These are phyloP conservation scores for Plasmopara viticola DNA, from an alignment of 352 stramenopile genomes.

Conservation along the genomic window DNA sequence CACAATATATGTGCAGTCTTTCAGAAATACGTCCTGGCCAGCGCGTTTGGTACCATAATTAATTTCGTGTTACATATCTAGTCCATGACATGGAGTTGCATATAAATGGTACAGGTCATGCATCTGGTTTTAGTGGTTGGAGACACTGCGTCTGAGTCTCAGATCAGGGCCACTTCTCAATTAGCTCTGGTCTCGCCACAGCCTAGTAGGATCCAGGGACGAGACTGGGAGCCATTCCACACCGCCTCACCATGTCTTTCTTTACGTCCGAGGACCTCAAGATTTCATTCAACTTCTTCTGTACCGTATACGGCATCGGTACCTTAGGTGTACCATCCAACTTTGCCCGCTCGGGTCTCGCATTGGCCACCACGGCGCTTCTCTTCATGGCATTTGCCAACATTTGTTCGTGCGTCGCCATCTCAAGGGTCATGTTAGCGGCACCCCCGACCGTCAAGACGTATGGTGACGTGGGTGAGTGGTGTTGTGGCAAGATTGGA, in stretches of 20 bases:
- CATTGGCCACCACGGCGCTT: slow-evolving; percentile 39
- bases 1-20: no score
- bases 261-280: slow-evolving; percentile 62
- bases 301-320: slow-evolving; percentile 59
- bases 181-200: slow-evolving; percentile 2
- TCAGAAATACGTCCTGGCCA: no score
- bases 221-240: no score
- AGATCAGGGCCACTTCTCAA: no score
- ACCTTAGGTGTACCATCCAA: slow-evolving; percentile 58
- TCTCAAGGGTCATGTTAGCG: slow-evolving; percentile 56
- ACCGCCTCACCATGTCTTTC: slow-evolving; percentile 26
- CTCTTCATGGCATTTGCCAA: slow-evolving; percentile 61
- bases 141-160: no score
- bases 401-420: slow-evolving; percentile 46
- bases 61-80: no score
- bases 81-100: no score
- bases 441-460: slow-evolving; percentile 54
- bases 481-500: slow-evolving; percentile 36
- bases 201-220: not conserved
- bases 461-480: slow-evolving; percentile 58
- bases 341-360: slow-evolving; percentile 45
- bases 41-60: no score
- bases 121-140: no score
- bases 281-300: slow-evolving; percentile 61
- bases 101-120: no score